These are phyloP conservation scores for Trichophyton verrucosum DNA, from an alignment of 2,329 filamentous ascomycete species.

Conservation along the genomic window DNA sequence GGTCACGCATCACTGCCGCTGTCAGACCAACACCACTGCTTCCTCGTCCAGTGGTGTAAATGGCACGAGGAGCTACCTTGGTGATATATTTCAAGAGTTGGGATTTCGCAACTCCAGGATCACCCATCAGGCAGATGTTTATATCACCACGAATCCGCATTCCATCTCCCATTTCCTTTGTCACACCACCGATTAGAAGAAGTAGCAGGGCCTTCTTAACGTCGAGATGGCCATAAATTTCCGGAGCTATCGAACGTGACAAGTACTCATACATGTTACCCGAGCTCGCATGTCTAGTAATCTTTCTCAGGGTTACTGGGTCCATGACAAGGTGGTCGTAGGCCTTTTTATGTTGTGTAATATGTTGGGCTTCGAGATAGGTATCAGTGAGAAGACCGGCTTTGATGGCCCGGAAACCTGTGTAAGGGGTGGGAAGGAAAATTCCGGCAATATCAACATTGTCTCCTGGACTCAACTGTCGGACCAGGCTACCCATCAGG, in stretches of 20 bases:
- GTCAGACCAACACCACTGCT: constrained; percentile 72
- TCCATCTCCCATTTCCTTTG: constrained; percentile 91
- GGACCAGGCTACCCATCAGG: constrained; percentile 74
- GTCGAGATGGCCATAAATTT: constrained; percentile 92
- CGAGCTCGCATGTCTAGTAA: constrained; percentile 70
- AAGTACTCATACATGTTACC: constrained; percentile 94
- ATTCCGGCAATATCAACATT: constrained; percentile 89
- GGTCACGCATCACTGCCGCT: constrained; percentile 68
- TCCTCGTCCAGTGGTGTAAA: constrained; percentile 71
- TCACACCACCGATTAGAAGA: constrained; percentile 88
- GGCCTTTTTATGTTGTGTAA: constrained; percentile 94
- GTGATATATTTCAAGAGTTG: constrained; percentile 97
- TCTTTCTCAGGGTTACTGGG: constrained; percentile 63
- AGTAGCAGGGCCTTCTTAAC: constrained; percentile 97
- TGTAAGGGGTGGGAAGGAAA: constrained; percentile 94
- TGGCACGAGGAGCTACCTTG: constrained; percentile 87
- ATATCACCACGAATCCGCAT: constrained; percentile 99
- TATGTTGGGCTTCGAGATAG: constrained; percentile 86
- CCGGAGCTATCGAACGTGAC: constrained; percentile 88
- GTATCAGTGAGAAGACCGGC: constrained; percentile 95
- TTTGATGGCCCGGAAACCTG: constrained; percentile 94
- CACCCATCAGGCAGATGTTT: constrained; percentile 98
- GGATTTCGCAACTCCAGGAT: constrained; percentile 98
- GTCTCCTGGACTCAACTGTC: constrained; percentile 85
- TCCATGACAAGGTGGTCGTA: constrained; percentile 88